Evolutionary conservation across 768 basidiomycete species (phyloP).

Genomic region (Lactarius evosmus): DNA sequence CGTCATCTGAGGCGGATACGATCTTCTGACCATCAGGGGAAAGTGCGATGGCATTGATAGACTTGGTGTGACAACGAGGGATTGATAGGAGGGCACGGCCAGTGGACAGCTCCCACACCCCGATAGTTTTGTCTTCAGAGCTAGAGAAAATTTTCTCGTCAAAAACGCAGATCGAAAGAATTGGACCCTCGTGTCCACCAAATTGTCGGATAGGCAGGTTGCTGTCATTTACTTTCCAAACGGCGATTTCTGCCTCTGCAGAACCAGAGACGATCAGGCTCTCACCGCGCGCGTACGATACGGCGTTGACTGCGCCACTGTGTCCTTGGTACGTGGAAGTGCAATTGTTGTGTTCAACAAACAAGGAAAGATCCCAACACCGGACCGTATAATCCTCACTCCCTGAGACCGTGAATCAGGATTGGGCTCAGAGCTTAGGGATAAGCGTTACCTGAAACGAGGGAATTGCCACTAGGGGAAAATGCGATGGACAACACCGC

Average conservation of each 20-base stretch:
- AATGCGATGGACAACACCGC: slow-evolving; percentile 6
- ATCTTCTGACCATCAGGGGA: slow-evolving; percentile 4
- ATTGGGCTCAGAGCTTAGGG: not conserved
- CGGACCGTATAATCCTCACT: slow-evolving; percentile 4
- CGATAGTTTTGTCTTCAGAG: slow-evolving; percentile 12
- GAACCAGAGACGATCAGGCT: slow-evolving; percentile 16
- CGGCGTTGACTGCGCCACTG: slow-evolving; percentile 16
- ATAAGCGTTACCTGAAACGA: slow-evolving; percentile 7
- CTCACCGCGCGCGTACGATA: slow-evolving; percentile 3
- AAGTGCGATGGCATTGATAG: slow-evolving; percentile 4
- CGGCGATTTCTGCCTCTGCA: not conserved
- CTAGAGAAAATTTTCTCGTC: slow-evolving; percentile 14
- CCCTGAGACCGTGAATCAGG: not conserved
- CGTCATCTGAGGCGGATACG: slow-evolving; percentile 18
- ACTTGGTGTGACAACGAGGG: slow-evolving; percentile 34
- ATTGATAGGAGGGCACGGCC: not conserved
- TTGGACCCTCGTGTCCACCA: not conserved
- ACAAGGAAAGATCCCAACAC: not conserved
- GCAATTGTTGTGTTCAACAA: not conserved
- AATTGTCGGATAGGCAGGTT: not conserved
- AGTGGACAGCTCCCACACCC: slow-evolving; percentile 11
- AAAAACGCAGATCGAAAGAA: slow-evolving; percentile 8
- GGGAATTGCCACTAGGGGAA: slow-evolving; percentile 1
- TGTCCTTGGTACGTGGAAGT: slow-evolving; percentile 26
- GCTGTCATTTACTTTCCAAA: slow-evolving; percentile 6